Percentiles rank a stretch among this genome's conserved stretches.
These are phyloP conservation scores for Alectoria sarmentosa DNA, from an alignment of 495 filamentous ascomycete species.

Conservation along the genomic window DNA sequence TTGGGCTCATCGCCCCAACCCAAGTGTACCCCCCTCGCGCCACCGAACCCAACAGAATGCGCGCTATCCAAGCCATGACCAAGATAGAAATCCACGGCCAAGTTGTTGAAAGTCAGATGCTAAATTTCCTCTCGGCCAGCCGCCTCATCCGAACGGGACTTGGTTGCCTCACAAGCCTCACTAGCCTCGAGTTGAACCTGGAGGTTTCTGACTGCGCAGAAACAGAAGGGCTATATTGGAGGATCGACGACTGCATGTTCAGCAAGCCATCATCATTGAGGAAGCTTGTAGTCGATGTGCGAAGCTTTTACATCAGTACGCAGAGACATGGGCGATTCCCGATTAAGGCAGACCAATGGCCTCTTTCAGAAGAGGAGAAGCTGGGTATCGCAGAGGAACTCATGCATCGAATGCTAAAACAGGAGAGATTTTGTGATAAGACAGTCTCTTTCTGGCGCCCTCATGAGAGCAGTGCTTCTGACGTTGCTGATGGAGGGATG, in stretches of 20 bases:
- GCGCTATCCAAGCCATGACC: background rate
- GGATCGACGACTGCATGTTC: background rate
- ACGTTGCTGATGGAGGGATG: background rate
- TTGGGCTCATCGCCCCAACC: background rate
- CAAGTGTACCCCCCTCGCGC: background rate
- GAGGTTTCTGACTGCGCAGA: background rate
- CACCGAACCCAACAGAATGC: background rate
- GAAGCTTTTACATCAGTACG: background rate
- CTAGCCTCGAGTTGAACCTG: background rate
- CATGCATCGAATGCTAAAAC: background rate
- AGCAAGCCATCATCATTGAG: background rate
- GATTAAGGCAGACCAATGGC: too few species aligned
- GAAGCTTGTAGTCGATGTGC: background rate
- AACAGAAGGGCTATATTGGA: background rate
- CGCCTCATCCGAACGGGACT: background rate
- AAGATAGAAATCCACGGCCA: background rate
- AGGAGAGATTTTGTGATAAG: background rate
- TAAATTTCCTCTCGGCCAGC: background rate
- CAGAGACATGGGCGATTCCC: too few species aligned
- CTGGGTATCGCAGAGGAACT: background rate
- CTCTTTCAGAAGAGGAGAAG: background rate
- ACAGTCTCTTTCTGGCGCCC: background rate
- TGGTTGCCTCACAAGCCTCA: background rate
- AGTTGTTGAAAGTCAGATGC: background rate
- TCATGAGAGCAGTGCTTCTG: background rate